phyloP scores from a whole-genome alignment of 352 stramenopile species.

The Phytopythium oedochilum region DNA sequence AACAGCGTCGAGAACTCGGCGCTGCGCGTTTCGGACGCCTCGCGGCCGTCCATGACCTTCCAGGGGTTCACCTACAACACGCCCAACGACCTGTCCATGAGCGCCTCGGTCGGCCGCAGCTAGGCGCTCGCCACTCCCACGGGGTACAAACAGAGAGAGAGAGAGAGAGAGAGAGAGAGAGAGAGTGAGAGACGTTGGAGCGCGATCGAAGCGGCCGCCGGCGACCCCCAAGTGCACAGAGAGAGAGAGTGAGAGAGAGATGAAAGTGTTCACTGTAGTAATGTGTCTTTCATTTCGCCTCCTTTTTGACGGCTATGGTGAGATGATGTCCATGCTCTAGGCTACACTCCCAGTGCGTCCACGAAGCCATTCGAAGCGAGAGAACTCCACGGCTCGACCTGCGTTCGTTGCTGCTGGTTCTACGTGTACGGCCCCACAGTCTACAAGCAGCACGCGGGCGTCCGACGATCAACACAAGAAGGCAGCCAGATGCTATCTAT shows the following conservation, averaged over 20 bases:
- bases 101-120: constrained; percentile 47
- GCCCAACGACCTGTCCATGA: constrained; percentile 83
- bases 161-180: not conserved
- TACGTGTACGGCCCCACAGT: too few relatives aligned
- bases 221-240: not conserved
- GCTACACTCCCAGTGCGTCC: too few relatives aligned
- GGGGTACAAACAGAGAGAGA: not conserved
- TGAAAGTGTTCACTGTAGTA: not conserved
- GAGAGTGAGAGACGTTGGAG: not conserved
- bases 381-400: too few relatives aligned
- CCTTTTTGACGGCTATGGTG: too few relatives aligned
- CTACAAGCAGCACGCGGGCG: too few relatives aligned
- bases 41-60: constrained; percentile 84
- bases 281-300: too few relatives aligned
- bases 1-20: constrained; percentile 77
- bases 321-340: too few relatives aligned
- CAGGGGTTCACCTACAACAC: constrained; percentile 90
- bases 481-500: too few relatives aligned
- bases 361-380: too few relatives aligned
- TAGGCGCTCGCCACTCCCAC: constrained; percentile 1
- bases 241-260: not conserved
- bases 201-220: not conserved
- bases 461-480: too few relatives aligned
- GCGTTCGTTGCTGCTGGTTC: too few relatives aligned
- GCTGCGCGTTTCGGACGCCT: constrained; percentile 69